These are phyloP conservation scores for Populus nigra DNA, from an alignment of 345 rosid genomes.

Conservation along the genomic window DNA sequence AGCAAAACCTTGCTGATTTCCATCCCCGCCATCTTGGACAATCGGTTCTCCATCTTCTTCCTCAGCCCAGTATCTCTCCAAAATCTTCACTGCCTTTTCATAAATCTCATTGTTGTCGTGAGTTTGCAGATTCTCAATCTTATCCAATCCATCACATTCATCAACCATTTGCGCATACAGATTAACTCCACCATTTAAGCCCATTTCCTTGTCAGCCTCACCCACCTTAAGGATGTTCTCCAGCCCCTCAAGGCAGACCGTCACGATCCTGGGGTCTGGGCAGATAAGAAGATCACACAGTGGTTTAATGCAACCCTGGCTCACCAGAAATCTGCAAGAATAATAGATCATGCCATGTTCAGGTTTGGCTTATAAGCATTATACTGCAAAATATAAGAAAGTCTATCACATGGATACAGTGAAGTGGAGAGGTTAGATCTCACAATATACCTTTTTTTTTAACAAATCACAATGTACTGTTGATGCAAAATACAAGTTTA, in stretches of 20 bases:
- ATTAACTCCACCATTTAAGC: slow-evolving; percentile 16
- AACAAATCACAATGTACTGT: neutral
- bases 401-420: neutral
- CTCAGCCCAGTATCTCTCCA: slow-evolving; percentile 36
- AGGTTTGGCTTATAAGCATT: neutral
- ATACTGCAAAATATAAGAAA: neutral
- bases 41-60: slow-evolving; percentile 31
- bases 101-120: slow-evolving; percentile 40
- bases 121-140: slow-evolving; percentile 34
- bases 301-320: slow-evolving; percentile 41
- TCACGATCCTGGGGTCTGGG: slow-evolving; percentile 32
- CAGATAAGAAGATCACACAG: slow-evolving; percentile 40
- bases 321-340: slow-evolving; percentile 35
- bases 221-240: slow-evolving; percentile 43
- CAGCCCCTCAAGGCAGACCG: slow-evolving; percentile 37
- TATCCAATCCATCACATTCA: slow-evolving; percentile 40
- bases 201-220: slow-evolving; percentile 32
- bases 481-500: neutral
- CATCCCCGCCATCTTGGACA: slow-evolving; percentile 16
- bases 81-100: slow-evolving; percentile 36
- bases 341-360: neutral
- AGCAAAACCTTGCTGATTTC: slow-evolving; percentile 18
- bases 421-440: neutral
- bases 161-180: slow-evolving; percentile 29
- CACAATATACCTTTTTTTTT: neutral